Conservation (phyloP, 805 yeast species). For the Schizosaccharomyces octosporus region DNA sequence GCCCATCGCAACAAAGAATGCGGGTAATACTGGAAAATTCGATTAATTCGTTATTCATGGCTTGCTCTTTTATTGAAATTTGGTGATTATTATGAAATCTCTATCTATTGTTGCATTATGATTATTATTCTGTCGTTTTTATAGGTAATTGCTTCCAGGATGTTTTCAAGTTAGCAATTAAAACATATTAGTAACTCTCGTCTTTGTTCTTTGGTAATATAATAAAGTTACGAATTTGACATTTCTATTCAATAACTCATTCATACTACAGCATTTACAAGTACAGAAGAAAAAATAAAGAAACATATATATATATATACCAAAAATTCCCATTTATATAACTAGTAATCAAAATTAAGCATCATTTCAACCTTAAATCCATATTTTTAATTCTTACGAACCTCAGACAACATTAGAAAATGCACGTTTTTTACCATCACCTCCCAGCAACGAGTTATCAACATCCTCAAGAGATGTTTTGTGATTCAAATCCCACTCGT, state of each 20-base stretch:
- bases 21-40: background rate
- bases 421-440: background rate
- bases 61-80: too few species aligned
- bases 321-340: background rate
- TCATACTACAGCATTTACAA: too few species aligned
- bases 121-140: too few species aligned
- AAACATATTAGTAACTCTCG: too few species aligned
- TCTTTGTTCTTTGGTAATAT: too few species aligned
- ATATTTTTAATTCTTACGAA: background rate
- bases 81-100: too few species aligned
- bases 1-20: background rate
- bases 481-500: slow-evolving; percentile 39
- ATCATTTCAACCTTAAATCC: background rate
- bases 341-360: background rate
- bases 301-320: background rate
- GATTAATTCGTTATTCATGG: background rate
- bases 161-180: too few species aligned
- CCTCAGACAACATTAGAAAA: background rate
- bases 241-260: too few species aligned
- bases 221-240: too few species aligned
- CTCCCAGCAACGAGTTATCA: background rate
- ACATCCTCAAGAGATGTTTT: background rate
- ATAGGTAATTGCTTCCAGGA: too few species aligned
- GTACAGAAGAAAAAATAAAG: too few species aligned
- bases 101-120: too few species aligned